Base-by-base conservation (phyloP, 495 filamentous ascomycete species). In the Aspergillus nidulans region DNA sequence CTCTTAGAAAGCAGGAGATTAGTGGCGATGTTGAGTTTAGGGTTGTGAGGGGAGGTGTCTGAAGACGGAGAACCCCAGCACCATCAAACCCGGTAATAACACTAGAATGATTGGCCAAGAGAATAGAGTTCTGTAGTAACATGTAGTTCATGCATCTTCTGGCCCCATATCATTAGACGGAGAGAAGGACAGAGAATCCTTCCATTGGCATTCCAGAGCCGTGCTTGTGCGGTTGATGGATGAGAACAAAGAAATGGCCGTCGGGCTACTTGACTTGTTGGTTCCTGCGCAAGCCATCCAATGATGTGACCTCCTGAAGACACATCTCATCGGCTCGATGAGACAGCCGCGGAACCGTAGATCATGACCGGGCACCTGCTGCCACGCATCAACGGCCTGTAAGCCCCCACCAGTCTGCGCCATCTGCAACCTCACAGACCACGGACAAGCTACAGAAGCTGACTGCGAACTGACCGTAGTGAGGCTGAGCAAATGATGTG, bases 231-330 rank as follows among this genome's bases (percentile, higher is more conserved):
- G 42, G 40, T 36, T 16, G 23, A 42, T 24, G 46, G 24, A 24
- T 38, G 20, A 43, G 18, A 19, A 59, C 57, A 59, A 59, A 59
- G 57, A 55, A 59, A 52, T 23, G 9, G 21, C 34, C 46, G 28
- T 20, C 24, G 54, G 30, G 40, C 34, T 10, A 21, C 36, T 49
- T 41, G 45, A 46, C 40, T 39, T 18, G 9, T 12, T 40, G 34
- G 67, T 68, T 65, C 63, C 63, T 71, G 67, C 63, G 60, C 49
- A 62, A 49, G 51, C 52, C 4, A 26, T 38, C 30, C 42, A 42
- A 50, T 55, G 2, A 34, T 32, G 25, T 38, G 38, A 50, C 5
- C 34, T 38, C 38, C 25, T 50, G 36, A 39, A 32, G 40, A 52
- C 41, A 53, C 32, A n/a, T n/a, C n/a, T 34, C 34, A 56, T 56